Conservation (phyloP, 495 filamentous ascomycete genomes). For the Aspergillus heteromorphus region DNA sequence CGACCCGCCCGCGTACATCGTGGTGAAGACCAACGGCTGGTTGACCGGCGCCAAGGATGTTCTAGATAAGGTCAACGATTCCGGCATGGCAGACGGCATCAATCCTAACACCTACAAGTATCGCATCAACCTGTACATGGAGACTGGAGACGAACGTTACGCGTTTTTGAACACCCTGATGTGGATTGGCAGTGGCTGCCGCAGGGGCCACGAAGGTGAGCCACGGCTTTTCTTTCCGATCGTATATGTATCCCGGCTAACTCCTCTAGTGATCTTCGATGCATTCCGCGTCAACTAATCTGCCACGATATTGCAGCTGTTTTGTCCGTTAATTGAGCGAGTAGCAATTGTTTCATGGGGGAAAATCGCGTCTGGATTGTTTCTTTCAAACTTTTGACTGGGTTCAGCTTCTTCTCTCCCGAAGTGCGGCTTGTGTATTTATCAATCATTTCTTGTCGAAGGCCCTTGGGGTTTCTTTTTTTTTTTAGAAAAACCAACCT, state of each 20-base stretch:
- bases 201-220: slow-evolving; percentile 52
- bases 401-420: slow-evolving; percentile 8
- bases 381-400: background rate
- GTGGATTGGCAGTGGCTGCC: slow-evolving; percentile 58
- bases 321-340: slow-evolving; percentile 39
- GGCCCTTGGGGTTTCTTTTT: background rate
- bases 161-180: slow-evolving; percentile 57
- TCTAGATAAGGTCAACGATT: slow-evolving; percentile 52
- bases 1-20: slow-evolving; percentile 55
- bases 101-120: slow-evolving; percentile 55
- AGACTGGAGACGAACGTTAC: slow-evolving; percentile 56
- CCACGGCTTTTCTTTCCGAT: too few relatives aligned
- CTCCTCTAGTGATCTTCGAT: slow-evolving; percentile 40
- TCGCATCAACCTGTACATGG: slow-evolving; percentile 54
- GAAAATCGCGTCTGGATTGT: slow-evolving; percentile 24
- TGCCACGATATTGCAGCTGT: slow-evolving; percentile 19
- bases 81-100: slow-evolving; percentile 42
- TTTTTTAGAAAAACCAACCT: background rate
- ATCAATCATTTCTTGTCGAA: slow-evolving; percentile 3
- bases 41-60: slow-evolving; percentile 53
- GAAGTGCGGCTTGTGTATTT: slow-evolving; percentile 4
- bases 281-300: slow-evolving; percentile 43
- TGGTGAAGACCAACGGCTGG: slow-evolving; percentile 53
- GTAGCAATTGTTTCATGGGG: slow-evolving; percentile 27
- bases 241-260: too few relatives aligned